Evolutionary conservation across 306 rosid species (phyloP).

Genomic region (Styphnolobium japonicum): DNA sequence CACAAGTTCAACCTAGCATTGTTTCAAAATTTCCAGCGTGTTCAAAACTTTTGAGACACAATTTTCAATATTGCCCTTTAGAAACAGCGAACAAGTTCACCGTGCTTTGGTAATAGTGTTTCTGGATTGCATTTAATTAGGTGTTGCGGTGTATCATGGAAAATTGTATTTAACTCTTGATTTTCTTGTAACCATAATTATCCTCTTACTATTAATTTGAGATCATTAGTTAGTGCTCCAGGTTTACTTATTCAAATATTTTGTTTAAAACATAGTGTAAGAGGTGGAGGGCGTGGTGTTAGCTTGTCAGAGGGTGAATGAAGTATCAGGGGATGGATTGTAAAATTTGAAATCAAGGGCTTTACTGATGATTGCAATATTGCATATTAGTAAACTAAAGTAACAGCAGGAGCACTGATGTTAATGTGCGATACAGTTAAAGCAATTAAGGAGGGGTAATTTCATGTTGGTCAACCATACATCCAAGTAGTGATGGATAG

Average conservation of each 20-base stretch:
- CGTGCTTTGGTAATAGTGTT: background rate
- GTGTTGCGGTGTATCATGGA: background rate
- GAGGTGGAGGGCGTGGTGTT: background rate
- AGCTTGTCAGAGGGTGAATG: conserved; percentile 17
- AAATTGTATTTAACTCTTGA: conserved; percentile 1
- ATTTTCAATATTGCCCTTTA: background rate
- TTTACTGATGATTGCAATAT: background rate
- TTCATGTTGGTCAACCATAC: conserved; percentile 12
- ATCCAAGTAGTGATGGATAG: background rate
- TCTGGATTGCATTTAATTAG: conserved; percentile 13
- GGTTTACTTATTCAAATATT: background rate
- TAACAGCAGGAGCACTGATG: background rate
- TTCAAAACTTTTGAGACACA: background rate
- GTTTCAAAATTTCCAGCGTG: background rate
- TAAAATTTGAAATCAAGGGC: conserved; percentile 14
- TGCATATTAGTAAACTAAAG: conserved; percentile 12
- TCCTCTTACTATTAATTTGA: background rate
- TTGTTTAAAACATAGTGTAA: background rate
- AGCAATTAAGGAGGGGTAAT: background rate
- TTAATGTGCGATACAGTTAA: conserved; percentile 14
- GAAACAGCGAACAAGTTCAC: background rate
- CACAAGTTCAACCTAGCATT: background rate
- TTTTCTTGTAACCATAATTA: background rate
- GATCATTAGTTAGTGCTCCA: background rate
- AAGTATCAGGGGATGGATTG: background rate